phyloP scores from a whole-genome alignment of 805 yeast genomes.

The Cyberlindnera lachancei region DNA sequence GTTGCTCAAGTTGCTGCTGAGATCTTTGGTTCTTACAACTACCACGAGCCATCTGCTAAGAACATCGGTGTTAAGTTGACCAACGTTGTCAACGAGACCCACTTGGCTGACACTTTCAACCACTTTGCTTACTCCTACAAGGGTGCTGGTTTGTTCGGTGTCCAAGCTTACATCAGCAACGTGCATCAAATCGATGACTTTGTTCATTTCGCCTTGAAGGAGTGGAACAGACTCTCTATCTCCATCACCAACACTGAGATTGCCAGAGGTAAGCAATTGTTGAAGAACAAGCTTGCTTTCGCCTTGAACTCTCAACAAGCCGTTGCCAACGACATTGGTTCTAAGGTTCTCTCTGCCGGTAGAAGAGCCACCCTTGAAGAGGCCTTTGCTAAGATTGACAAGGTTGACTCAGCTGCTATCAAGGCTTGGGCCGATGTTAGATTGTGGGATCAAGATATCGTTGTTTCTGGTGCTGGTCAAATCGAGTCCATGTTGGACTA shows the following conservation, averaged over 20 bases:
- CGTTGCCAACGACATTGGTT: conserved; percentile 51
- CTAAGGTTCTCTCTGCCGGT: conserved; percentile 52
- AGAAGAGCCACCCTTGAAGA: conserved; percentile 55
- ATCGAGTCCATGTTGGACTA: conserved; percentile 80
- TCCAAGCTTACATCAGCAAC: conserved; percentile 57
- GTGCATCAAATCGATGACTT: conserved; percentile 61
- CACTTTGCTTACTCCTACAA: conserved; percentile 71
- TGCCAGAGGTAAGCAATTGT: conserved; percentile 65
- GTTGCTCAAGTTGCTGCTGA: conserved; percentile 69
- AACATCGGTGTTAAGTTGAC: conserved; percentile 65
- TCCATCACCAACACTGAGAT: conserved; percentile 73
- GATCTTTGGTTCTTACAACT: conserved; percentile 48
- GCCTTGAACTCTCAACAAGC: conserved; percentile 41
- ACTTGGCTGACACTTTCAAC: conserved; percentile 60
- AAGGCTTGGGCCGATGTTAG: conserved; percentile 67
- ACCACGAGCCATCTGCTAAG: conserved; percentile 46
- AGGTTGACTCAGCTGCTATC: conserved; percentile 50
- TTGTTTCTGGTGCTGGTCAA: conserved; percentile 78
- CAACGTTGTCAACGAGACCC: conserved; percentile 61
- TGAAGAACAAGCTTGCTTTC: conserved; percentile 55
- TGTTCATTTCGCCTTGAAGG: conserved; percentile 72
- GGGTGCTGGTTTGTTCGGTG: conserved; percentile 82
- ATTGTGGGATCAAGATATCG: conserved; percentile 82
- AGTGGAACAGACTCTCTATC: conserved; percentile 80
- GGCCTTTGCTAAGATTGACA: conserved; percentile 54